Percentiles rank a stretch among this genome's conserved stretches.
These are phyloP conservation scores for Yamadazyma epiphylla DNA, from an alignment of 1,139 yeast genomes.

Conservation along the genomic window DNA sequence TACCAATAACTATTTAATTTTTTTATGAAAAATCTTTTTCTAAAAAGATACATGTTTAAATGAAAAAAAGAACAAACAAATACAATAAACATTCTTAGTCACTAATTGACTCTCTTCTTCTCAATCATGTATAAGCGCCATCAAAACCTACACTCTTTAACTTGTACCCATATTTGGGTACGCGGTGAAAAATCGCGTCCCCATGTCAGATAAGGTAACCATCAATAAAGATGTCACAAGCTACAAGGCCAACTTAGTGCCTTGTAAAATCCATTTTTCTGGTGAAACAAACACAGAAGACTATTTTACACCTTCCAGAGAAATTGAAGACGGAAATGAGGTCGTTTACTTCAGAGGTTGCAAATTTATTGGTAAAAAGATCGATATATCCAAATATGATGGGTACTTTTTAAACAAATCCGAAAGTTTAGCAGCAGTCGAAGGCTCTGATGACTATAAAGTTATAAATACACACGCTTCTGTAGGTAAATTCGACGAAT, in stretches of 20 bases:
- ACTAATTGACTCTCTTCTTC: too few relatives aligned
- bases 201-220: conserved; percentile 12
- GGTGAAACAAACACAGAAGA: conserved; percentile 38
- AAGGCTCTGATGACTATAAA: conserved; percentile 16
- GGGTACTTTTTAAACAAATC: conserved; percentile 31
- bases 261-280: conserved; percentile 35
- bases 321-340: conserved; percentile 14
- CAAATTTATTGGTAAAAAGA: conserved; percentile 27
- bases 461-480: conserved; percentile 27
- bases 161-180: too few relatives aligned
- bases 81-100: too few relatives aligned
- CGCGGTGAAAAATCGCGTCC: conserved; percentile 1
- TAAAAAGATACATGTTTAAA: too few relatives aligned
- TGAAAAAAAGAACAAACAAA: too few relatives aligned
- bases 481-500: conserved; percentile 26
- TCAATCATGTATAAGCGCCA: too few relatives aligned
- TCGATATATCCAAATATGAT: conserved; percentile 18
- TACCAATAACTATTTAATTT: too few relatives aligned
- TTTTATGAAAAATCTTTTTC: too few relatives aligned
- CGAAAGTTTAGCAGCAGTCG: conserved; percentile 24
- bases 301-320: conserved; percentile 35
- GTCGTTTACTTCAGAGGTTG: conserved; percentile 40
- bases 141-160: conserved; percentile 1
- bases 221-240: conserved; percentile 7
- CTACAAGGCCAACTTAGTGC: conserved; percentile 30